Base-by-base conservation (phyloP, 78 protist genomes). In the Tieghemostelium lacteum region DNA sequence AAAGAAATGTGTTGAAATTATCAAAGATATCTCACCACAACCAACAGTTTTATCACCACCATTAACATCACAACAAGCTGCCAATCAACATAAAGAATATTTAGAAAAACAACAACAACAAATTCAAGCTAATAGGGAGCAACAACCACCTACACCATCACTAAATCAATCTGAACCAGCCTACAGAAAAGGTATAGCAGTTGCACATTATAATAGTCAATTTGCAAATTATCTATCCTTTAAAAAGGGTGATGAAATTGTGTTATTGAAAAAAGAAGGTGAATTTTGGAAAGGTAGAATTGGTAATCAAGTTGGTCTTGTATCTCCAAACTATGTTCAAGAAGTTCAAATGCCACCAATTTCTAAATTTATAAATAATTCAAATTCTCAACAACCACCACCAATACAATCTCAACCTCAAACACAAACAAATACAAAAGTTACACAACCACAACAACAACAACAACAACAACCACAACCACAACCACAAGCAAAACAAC, bases 1-100 rank as follows among this genome's bases (percentile, higher is more conserved):
- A 34, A 83, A 83, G 72, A 54, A n/a, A 29, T 69, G 72, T 36
- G 78, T 83, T 7, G 91, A 83, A 24, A 83, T 83, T 24, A 83
- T 83, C n/a, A 67, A 29, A 55, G 91, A 83, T 49, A 66, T 69
- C 2, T 69, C 75, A 34, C 69, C 87, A 24, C 8, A 29, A 36
- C 24, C 50, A 57, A 28, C 19, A 29, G 34, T 57, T 52, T 28
- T 45, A 39, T 14, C 62, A 37, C 54, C 66, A 33, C 22, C 67
- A 28, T 36, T 22, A 39, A 33, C 69, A 34, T 22, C 67, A 36
- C 3, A 63, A 50, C 17, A 24, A 63, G 6, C 3, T 2, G 5
- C 49, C 33, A 71, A 34, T 14, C 22, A 45, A 28, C 31, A 26
- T 10, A 20, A 65, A 39, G 1, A 66, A 36, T 49, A 49, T 16